Evolutionary conservation across 2,329 filamentous ascomycete genomes (phyloP), one percentile per base, ranked within the genome.

Genomic region (Lasiodiplodia gonubiensis): DNA sequence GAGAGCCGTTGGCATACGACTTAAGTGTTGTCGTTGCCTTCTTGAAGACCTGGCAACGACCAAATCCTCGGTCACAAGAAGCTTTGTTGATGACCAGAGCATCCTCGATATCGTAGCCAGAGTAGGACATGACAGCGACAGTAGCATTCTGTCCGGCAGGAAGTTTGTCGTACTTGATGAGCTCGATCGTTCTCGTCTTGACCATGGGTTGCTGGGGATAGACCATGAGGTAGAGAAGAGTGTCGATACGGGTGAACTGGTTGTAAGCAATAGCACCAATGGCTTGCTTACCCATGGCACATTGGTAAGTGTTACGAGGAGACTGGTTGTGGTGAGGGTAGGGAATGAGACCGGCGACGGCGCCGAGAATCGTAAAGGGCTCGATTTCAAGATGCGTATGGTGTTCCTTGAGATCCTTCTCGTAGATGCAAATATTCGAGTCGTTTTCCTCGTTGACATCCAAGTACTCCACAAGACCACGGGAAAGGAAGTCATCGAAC

Each of bases 221-320:
- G 3, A 99, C 95, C 83, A 99, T 92, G 1, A 97, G 92, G 77
- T 97, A 98, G 7, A 99, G 87, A 18, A 99, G 85, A 0, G 94
- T 98, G 75, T 99, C 95, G 78, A 99, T 97, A 67, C 95, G 90
- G 74, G 94, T 92, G 81, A 97, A 97, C 79, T 99, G 95, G 77
- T 99, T 99, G 77, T 97, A 97, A 18, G 94, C 95, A 76, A 99
- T 98, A 39, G 94, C 94, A 39, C 95, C 95, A 77, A 99, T 98
- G 48, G 95, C 95, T 91, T 99, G 95, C 82, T 99, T 99, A 87
- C 95, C 95, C 95, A 99, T 99, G 81, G 95, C 95, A 82, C 94
- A 97, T 85, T 98, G 94, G 76, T 99, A 99, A 0, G 95, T 99
- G 78, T 99, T 99, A 85, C 95, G 88, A 11, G 95, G 95, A 18